These are phyloP conservation scores for Kodamaea sagamina DNA, from an alignment of 805 yeast species.

Conservation along the genomic window DNA sequence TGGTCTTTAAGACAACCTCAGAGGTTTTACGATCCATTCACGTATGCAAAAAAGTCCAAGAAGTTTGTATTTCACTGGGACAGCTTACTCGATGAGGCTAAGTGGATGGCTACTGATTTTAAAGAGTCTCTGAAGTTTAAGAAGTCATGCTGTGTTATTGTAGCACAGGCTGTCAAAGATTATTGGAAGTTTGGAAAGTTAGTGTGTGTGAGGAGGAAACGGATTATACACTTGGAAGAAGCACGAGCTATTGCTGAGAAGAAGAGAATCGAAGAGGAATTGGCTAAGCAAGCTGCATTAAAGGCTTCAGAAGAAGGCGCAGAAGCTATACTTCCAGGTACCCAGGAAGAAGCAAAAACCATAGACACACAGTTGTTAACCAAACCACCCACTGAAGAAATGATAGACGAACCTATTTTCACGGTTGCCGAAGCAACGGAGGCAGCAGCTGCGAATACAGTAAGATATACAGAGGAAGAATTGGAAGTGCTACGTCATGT, in stretches of 20 bases:
- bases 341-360: not conserved
- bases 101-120: conserved; percentile 81
- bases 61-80: conserved; percentile 68
- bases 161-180: conserved; percentile 74
- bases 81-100: conserved; percentile 68
- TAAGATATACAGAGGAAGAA: conserved; percentile 8
- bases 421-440: conserved; percentile 1
- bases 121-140: conserved; percentile 70
- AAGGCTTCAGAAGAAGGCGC: too few species aligned
- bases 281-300: too few species aligned
- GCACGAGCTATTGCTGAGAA: not conserved
- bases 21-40: conserved; percentile 67
- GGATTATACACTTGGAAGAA: conserved; percentile 33
- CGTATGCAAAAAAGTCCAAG: conserved; percentile 21
- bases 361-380: not conserved
- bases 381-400: conserved; percentile 1
- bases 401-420: conserved; percentile 3
- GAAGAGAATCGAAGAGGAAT: not conserved
- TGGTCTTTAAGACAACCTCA: conserved; percentile 92
- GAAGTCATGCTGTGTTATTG: conserved; percentile 63
- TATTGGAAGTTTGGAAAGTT: conserved; percentile 76
- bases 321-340: too few species aligned
- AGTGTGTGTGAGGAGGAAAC: conserved; percentile 58
- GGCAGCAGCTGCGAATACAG: not conserved
- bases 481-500: conserved; percentile 5